Evolutionary conservation across 352 stramenopile species (phyloP).

Genomic region (Pythium dissotocum): DNA sequence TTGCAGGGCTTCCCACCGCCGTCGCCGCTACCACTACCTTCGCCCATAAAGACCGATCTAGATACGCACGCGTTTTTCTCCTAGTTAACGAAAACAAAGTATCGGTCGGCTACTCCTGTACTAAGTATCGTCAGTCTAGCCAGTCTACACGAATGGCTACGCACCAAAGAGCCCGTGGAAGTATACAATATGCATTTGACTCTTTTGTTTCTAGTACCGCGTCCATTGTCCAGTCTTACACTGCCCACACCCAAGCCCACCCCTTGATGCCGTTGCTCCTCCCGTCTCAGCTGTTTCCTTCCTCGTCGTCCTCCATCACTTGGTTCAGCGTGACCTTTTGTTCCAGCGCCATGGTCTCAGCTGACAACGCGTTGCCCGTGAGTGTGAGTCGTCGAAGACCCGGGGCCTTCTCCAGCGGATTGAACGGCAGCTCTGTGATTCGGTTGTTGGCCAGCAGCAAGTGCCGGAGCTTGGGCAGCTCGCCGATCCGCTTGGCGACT

Average conservation of each 20-base stretch:
- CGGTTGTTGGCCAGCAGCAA: slow-evolving; percentile 85
- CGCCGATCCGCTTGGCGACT: slow-evolving; percentile 83
- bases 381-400: slow-evolving; percentile 80
- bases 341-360: slow-evolving; percentile 62
- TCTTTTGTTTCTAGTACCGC: slow-evolving; percentile 3
- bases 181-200: slow-evolving; percentile 29
- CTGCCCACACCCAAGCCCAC: neutral
- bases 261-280: slow-evolving; percentile 6
- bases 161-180: slow-evolving; percentile 5
- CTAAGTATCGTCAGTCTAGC: neutral
- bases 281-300: slow-evolving; percentile 29
- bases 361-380: slow-evolving; percentile 66
- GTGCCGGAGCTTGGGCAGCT: slow-evolving; percentile 77
- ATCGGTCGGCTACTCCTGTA: neutral
- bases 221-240: neutral
- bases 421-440: slow-evolving; percentile 79
- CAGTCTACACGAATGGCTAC: neutral
- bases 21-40: slow-evolving; percentile 65
- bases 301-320: slow-evolving; percentile 59
- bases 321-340: slow-evolving; percentile 58
- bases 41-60: slow-evolving; percentile 83
- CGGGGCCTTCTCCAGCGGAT: slow-evolving; percentile 67
- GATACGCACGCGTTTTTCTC: slow-evolving; percentile 87
- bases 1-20: slow-evolving; percentile 23
- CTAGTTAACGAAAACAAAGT: slow-evolving; percentile 38